Evolutionary conservation across 1,284 basidiomycete genomes (phyloP), one percentile per base, ranked within the genome.

Genomic region (Limonomyces culmigenus): DNA sequence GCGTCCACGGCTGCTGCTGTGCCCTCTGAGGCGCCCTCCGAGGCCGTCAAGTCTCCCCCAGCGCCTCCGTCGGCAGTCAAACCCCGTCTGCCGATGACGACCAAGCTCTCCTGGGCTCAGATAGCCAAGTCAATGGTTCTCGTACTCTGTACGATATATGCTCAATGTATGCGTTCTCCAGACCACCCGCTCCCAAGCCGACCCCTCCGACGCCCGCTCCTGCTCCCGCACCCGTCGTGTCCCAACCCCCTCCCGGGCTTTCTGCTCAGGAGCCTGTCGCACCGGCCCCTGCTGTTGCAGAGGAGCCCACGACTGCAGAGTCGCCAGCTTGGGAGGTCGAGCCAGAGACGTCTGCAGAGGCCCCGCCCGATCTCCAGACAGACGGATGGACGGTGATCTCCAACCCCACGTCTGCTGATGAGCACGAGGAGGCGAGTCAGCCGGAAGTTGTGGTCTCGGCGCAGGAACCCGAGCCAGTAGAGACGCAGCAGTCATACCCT

Each of bases 51-150:
- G 48, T 51, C 43, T 19, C 50, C 29, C 43, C 46, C 16, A 39
- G 50, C 39, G 12, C 34, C 49, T 14, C 43, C 45, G 2, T 41
- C 46, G 27, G 33, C 41, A 12, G 35, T 41, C n/a, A 80, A 72
- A 55, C 60, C 63, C n/a, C n/a, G n/a, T n/a, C n/a, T n/a, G 5
- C 75, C 76, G 33, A 69, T 71, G 21, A 74, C 70, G 10, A 70
- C 75, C 10, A 80, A 81, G 56, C 52, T 78, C 39, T 81, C 81
- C 29, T 83, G 80, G 79, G 80, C 80, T 16, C 75, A 85, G 47
- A 65, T 85, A 50, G 79, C 80, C 44, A 62, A 72, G 79, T 74
- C 50, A 14, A 65, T 60, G 33, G 14, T 25, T 8, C 25, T 27
- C 8, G 10, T n/a, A 8, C 25, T 27, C n/a, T 27, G n/a, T n/a